These are phyloP conservation scores for Colletotrichum coccodes DNA, from an alignment of 2,329 filamentous ascomycete species.

Conservation along the genomic window DNA sequence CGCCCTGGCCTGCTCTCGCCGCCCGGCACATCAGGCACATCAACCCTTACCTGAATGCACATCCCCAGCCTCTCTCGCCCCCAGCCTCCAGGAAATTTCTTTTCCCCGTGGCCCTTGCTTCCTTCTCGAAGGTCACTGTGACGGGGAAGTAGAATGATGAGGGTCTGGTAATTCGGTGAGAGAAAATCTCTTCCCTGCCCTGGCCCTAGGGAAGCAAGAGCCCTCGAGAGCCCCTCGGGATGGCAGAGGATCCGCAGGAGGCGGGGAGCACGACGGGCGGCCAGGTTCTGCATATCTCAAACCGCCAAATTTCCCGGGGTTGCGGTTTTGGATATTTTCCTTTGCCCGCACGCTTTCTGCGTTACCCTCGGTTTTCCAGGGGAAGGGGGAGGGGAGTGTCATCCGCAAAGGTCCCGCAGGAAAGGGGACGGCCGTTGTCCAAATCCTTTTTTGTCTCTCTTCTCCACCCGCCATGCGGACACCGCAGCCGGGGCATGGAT, in stretches of 20 bases:
- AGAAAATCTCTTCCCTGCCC: neutral
- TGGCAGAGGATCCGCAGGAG: neutral
- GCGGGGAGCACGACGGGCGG: neutral
- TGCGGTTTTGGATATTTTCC: constrained; percentile 25
- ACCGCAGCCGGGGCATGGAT: constrained; percentile 21
- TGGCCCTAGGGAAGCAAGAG: neutral
- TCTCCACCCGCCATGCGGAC: constrained; percentile 10
- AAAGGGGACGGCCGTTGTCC: neutral
- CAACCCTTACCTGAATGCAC: neutral
- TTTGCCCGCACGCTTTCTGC: constrained; percentile 4
- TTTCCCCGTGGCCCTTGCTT: neutral
- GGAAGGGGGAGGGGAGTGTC: neutral
- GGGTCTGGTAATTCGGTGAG: constrained; percentile 1
- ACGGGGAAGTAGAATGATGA: neutral
- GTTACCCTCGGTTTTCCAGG: neutral
- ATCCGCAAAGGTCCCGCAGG: neutral
- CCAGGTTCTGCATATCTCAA: constrained; percentile 20
- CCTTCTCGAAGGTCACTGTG: neutral
- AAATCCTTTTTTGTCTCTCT: neutral
- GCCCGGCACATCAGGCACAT: neutral
- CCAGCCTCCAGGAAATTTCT: constrained; percentile 7
- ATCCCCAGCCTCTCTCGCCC: neutral
- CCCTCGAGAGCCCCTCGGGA: neutral
- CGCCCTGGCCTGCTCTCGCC: neutral
- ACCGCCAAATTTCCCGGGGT: constrained; percentile 31